Evolutionary conservation across 768 basidiomycete genomes (phyloP), one percentile per base, ranked within the genome.

Genomic region (Lentinula sp.): DNA sequence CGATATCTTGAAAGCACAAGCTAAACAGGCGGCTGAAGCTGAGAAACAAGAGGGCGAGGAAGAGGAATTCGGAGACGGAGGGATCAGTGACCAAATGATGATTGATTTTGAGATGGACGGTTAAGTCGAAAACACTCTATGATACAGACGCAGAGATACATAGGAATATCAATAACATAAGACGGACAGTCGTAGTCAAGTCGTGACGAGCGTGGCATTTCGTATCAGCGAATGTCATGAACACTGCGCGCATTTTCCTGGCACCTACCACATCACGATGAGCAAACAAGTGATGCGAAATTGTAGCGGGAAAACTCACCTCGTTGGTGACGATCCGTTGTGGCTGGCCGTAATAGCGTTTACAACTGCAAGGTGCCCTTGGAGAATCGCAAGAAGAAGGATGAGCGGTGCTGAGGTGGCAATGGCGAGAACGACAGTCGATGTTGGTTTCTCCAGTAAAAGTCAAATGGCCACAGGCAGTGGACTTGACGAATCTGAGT

Each of bases 1-100:
- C 67, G 92, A 98, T 71, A 82, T 99, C 13, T 83, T 93, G 67
- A 89, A 86, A 70, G 88, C 88, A 48, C 95, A 97, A 71, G 81
- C 81, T 37, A 90, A 90, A 68, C 91, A 93, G 65, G 85, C 82
- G 70, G 89, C 83, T 52, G 76, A 83, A 21, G 45, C 61, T 73
- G 76, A 31, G 82, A 79, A 67, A 75, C 76, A 65, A 72, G 79
- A 66, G 57, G 68, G 57, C 65, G 75, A 79, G 31, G 80, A 81
- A 45, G 86, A 89, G 37, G 85, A 88, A 53, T 88, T 85, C 65
- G 83, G 78, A 6, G 84, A 88, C 64, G 87, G 85, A 2, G 89
- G 86, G 11, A 79, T 91, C 60, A 79, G 80, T 28, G 87, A 91
- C 65, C 77, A 74, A 52, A 80, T 84, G 74, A 65, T 90, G 39